Evolutionary conservation across 768 basidiomycete species (phyloP), one percentile per base, ranked within the genome.

Genomic region (Termitomyces sp.): DNA sequence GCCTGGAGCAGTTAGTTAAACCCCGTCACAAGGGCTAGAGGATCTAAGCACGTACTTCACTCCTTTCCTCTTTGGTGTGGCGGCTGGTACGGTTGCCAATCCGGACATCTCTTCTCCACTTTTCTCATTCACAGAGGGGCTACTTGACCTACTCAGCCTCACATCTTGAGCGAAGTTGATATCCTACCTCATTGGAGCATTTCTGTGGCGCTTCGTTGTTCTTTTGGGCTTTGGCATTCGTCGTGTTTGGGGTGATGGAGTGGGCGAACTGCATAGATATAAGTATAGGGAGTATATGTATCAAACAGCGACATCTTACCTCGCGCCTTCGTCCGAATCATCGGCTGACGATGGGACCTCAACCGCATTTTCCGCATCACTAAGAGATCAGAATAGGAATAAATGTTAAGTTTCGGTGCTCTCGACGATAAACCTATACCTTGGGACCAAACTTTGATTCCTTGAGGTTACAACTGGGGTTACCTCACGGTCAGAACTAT

Each of bases 11-110:
- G 16, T 26, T 46, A 34, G 16, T 26, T 46, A 26, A 49, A 36
- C 44, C 13, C n/a, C 22, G 10, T n/a, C 39, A 10, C 34, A 33
- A 4, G 14, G 22, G 33, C n/a, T 22, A 32, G 10, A 49, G 18
- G 13, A 20, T 4, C 12, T 24, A 20, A 24, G 8, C 24, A 56
- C 68, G 57, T 40, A 74, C 72, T 73, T 74, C 8, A 67, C 60
- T 36, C 72, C 71, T 56, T 69, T 69, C 58, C 66, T 70, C 62
- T 69, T 72, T 8, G 72, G 73, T 2, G 72, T 72, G 16, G 49
- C 55, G 6, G 53, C 57, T 14, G 37, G 7, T 27, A 39, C 58
- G 43, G 70, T 64, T n/a, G 34, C 18, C n/a, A 49, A 30, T 40
- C 58, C 58, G 56, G 61, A 30, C 56, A 59, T 57, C 68, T 64